Base-by-base conservation (phyloP, 2,329 filamentous ascomycete species). In the Pseudopithomyces chartarum region DNA sequence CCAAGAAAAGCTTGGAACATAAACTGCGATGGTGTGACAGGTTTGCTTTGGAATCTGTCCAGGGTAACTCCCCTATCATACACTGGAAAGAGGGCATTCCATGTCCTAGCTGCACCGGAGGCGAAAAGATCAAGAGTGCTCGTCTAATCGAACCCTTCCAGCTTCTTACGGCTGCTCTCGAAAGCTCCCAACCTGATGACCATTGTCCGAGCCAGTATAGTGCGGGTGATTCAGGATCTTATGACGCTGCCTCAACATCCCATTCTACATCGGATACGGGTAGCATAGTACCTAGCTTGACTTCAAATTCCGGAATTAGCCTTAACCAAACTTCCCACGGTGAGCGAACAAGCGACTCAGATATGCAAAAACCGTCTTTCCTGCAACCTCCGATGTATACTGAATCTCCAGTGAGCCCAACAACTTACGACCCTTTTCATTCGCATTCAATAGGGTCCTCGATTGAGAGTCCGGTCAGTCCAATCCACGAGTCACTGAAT, bases 91-190 rank as follows among this genome's bases (percentile, higher is more conserved):
- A 69, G 54, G 63, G 73, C 32, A 57, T 72, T 7, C 50, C 55
- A 17, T 76, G 73, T 52, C 73, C 73, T 12, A 63, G 73, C 17
- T 75, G 73, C 51, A 60, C 64, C 6, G 59, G 62, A 43, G 66
- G 62, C 15, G 66, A 66, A 45, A 69, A 62, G 43, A 73, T 75
- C 52, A 73, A 73, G 22, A 65, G 61, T 48, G 72, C 71, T 40
- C 72, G 73, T 8, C 63, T 75, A 40, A 66, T 75, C n/a, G 71
- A 76, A 53, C 67, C 70, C 10, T 64, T 74, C 10, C 68, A 70
- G 39, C 63, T 65, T 15, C 40, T 69, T n/a, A 43, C 65, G 17
- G 63, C 56, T 51, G 54, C 64, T 7, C 51, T 71, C 4, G 61
- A 69, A 5, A 58, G 55, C 48, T 12, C 60, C 23, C 52, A 63